Evolutionary conservation across 2,329 filamentous ascomycete genomes (phyloP).

Genomic region (Neofusicoccum kwambonambiense): DNA sequence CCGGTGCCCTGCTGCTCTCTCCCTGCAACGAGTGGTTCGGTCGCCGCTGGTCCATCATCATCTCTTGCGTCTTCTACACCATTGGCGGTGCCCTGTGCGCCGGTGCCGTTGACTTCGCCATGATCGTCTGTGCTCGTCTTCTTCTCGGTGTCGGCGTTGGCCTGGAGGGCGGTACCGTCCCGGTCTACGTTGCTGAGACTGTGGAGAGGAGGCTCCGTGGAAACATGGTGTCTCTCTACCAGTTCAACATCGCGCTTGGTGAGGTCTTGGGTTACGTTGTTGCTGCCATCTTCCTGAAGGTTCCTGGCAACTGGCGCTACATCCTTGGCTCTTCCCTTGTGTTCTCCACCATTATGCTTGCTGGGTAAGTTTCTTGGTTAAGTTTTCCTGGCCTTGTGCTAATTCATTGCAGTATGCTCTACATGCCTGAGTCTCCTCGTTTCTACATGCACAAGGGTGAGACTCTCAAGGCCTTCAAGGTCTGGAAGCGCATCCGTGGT

Average conservation of each 20-base stretch:
- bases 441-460: constrained; percentile 68
- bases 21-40: constrained; percentile 68
- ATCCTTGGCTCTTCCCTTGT: constrained; percentile 71
- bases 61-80: constrained; percentile 68
- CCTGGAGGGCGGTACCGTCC: constrained; percentile 71
- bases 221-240: constrained; percentile 71
- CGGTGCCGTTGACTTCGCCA: constrained; percentile 65
- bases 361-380: constrained; percentile 31
- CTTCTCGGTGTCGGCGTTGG: constrained; percentile 70
- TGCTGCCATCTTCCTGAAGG: constrained; percentile 69
- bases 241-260: constrained; percentile 73
- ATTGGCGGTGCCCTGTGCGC: constrained; percentile 68
- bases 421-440: constrained; percentile 68
- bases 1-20: constrained; percentile 65
- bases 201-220: constrained; percentile 66
- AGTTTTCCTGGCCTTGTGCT: background rate
- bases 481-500: constrained; percentile 72
- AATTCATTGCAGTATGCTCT: constrained; percentile 56
- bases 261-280: constrained; percentile 73
- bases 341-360: constrained; percentile 63
- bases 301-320: constrained; percentile 69
- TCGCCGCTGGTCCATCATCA: constrained; percentile 66
- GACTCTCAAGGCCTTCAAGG: constrained; percentile 60
- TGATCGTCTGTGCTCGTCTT: constrained; percentile 68
- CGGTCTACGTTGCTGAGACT: constrained; percentile 72